phyloP scores from a whole-genome alignment of 805 yeast genomes.

The Debaryomyces prosopidis region DNA sequence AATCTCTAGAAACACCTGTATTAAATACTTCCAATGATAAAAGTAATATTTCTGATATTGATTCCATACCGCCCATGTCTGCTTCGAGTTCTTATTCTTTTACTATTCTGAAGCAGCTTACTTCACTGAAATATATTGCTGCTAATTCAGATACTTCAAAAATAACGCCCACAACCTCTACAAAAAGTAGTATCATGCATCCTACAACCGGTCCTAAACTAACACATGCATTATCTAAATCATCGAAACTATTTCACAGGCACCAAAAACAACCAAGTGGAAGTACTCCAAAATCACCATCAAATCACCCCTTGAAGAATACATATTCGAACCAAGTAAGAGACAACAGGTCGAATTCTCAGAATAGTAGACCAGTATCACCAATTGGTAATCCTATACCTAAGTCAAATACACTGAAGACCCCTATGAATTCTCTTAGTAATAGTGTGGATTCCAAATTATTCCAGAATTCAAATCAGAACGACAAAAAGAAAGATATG shows the following conservation, averaged over 20 bases:
- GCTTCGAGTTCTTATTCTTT: conserved; percentile 1
- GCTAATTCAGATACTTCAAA: not conserved
- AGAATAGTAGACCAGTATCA: conserved; percentile 21
- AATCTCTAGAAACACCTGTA: not conserved
- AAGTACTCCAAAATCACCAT: conserved; percentile 9
- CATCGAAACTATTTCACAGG: conserved; percentile 27
- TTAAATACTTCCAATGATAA: not conserved
- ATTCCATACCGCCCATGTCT: not conserved
- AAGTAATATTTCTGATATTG: not conserved
- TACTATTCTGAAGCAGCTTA: not conserved
- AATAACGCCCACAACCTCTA: not conserved
- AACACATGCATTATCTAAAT: conserved; percentile 27
- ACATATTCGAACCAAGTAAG: conserved; percentile 35
- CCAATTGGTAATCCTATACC: conserved; percentile 11
- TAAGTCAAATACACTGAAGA: not conserved
- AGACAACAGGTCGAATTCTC: conserved; percentile 30
- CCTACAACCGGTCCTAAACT: conserved; percentile 9
- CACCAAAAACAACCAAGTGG: conserved; percentile 12
- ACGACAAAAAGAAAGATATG: not conserved
- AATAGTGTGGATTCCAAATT: not conserved
- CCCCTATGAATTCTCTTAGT: not conserved
- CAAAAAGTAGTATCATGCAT: not conserved
- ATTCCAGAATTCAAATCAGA: not conserved
- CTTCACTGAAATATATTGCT: not conserved
- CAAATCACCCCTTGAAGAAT: conserved; percentile 19